Conservation (phyloP, 441 rosid species). For the Erodium texanum region DNA sequence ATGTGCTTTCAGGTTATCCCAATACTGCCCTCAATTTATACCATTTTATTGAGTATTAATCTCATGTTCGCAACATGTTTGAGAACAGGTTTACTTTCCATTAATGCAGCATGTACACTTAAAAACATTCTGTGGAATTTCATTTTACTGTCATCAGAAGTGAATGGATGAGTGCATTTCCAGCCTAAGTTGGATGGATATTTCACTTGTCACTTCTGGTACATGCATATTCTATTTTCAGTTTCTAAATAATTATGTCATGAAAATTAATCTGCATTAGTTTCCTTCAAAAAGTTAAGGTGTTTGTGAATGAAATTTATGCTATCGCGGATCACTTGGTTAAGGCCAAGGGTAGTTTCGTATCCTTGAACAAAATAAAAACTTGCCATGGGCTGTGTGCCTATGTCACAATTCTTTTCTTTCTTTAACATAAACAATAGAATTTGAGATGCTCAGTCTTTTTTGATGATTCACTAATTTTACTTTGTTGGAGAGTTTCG, state of each 20-base stretch:
- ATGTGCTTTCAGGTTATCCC: slow-evolving; percentile 80
- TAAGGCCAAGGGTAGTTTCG: too few species aligned
- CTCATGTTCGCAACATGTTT: not conserved
- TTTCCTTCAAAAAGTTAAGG: not conserved
- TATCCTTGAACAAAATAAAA: not conserved
- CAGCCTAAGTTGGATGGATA: slow-evolving; percentile 1
- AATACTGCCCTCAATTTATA: slow-evolving; percentile 1
- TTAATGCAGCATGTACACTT: not conserved
- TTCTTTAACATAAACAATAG: not conserved
- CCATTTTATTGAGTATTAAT: not conserved
- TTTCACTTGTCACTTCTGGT: not conserved
- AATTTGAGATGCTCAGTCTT: not conserved
- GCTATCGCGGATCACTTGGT: not conserved
- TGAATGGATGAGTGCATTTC: not conserved
- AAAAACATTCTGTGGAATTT: not conserved
- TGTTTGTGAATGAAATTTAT: not conserved
- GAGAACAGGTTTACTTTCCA: not conserved
- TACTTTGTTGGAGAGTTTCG: slow-evolving; percentile 4
- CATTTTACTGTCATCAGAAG: not conserved
- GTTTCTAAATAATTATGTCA: not conserved
- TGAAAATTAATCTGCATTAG: not conserved
- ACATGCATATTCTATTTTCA: not conserved
- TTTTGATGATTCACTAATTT: not conserved
- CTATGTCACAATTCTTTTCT: not conserved
- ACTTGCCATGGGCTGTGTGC: not conserved